A percentile compares a stretch with the other conserved stretches of the same genome.
phyloP scores from a whole-genome alignment of 2,329 filamentous ascomycete genomes.

The Sarocladium brachiariae region DNA sequence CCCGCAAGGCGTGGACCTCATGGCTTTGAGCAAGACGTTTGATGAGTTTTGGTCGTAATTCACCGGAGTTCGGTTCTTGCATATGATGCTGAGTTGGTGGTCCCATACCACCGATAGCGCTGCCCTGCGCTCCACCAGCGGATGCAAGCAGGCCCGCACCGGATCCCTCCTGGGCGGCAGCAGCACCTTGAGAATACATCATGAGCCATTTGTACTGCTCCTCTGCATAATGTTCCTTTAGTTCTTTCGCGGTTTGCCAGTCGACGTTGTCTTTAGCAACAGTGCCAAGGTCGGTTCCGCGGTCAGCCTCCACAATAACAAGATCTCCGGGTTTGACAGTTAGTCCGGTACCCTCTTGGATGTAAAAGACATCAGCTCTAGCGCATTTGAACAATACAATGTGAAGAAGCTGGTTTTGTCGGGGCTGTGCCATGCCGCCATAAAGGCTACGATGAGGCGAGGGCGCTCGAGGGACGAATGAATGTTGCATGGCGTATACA shows the following conservation, averaged over 20 bases:
- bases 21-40: conserved; percentile 89
- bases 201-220: conserved; percentile 98
- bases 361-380: conserved; percentile 91
- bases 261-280: conserved; percentile 84
- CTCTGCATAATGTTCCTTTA: conserved; percentile 86
- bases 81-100: conserved; percentile 66
- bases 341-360: conserved; percentile 89
- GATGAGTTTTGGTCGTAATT: conserved; percentile 93
- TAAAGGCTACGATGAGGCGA: conserved; percentile 59
- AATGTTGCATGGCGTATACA: conserved; percentile 37
- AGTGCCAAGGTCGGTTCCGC: conserved; percentile 89
- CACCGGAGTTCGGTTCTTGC: conserved; percentile 63
- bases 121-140: conserved; percentile 57
- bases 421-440: conserved; percentile 48
- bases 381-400: conserved; percentile 97
- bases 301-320: conserved; percentile 95
- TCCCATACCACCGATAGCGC: conserved; percentile 72
- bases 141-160: conserved; percentile 56
- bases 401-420: conserved; percentile 66
- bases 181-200: conserved; percentile 88
- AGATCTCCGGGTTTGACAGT: conserved; percentile 86
- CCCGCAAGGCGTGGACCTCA: conserved; percentile 79
- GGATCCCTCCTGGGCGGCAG: conserved; percentile 52
- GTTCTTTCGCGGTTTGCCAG: conserved; percentile 77
- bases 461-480: conserved; percentile 43